Evolutionary conservation across 2,329 filamentous ascomycete genomes (phyloP), one percentile per base, ranked within the genome.

Genomic region (Trichoderma simmonsii): DNA sequence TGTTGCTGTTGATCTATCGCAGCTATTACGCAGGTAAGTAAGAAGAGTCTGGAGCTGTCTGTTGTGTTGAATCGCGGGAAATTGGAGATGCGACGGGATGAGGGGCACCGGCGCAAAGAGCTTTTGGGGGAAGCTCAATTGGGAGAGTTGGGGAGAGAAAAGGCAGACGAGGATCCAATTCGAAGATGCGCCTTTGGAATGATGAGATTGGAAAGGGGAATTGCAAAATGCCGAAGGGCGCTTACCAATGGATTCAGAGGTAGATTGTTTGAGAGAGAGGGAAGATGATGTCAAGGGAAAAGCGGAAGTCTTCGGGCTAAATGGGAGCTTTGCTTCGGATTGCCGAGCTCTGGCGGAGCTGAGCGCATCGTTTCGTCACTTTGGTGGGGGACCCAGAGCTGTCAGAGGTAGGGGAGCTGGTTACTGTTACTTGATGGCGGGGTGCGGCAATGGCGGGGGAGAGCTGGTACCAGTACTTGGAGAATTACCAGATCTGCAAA

Each of bases 341-440:
- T 77, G 73, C 77, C 77, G 78, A 79, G 74, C 73, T 74, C 54
- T 61, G 64, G 51, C 64, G 72, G 60, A 48, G 68, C 71, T 77
- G 75, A 77, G 73, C 73, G 77, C 77, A 78, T 73, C 74, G 71
- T 78, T 76, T 78, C 78, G 78, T 79, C 78, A 79, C 75, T 71
- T 11, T 59, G 57, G 68, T 59, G 60, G 59, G 68, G 66, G 51
- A 39, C 28, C 9, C 4, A n/a, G 26, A 32, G 39, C 62, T 48
- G 60, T 43, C 34, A 43, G 39, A 18, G 56, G 56, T 59, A 32
- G 54, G 54, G 11, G 48, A 51, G 43, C 43, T 54, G 48, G 48
- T 21, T 9, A 43, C 15, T n/a, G 39, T n/a, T n/a, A 43, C 39
- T 51, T 51, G 18, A 51, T 54, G 48, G 48, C 48, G 48, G 21